A percentile compares a stretch with the other conserved stretches of the same genome.
These are phyloP conservation scores for Incumbomyces lentus DNA, from an alignment of 2,329 filamentous ascomycete genomes.

Conservation along the genomic window DNA sequence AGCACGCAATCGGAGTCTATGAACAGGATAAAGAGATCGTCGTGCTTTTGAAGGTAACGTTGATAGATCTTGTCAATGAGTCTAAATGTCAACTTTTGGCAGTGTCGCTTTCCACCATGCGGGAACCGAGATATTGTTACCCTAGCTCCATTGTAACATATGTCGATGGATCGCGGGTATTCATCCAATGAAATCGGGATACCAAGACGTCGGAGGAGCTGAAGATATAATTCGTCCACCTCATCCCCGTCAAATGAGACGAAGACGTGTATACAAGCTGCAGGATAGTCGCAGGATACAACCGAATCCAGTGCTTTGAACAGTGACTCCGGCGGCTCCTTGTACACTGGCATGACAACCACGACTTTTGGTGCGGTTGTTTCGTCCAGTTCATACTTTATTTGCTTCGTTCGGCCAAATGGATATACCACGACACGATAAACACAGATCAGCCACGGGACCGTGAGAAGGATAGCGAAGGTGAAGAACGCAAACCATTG, in stretches of 20 bases:
- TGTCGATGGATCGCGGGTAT: constrained; percentile 84
- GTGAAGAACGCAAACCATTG: constrained; percentile 97
- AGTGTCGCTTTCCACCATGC: constrained; percentile 87
- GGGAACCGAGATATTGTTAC: constrained; percentile 87
- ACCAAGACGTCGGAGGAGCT: constrained; percentile 73
- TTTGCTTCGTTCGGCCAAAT: constrained; percentile 67
- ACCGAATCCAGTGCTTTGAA: constrained; percentile 83
- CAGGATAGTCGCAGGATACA: constrained; percentile 86
- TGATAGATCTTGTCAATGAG: constrained; percentile 89
- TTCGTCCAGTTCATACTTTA: constrained; percentile 77
- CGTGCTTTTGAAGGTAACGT: constrained; percentile 74
- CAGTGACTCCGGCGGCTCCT: constrained; percentile 75
- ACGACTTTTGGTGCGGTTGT: constrained; percentile 83
- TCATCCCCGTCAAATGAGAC: constrained; percentile 87
- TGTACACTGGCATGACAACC: constrained; percentile 94
- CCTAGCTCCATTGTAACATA: constrained; percentile 69
- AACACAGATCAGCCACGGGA: constrained; percentile 88
- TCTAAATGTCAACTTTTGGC: constrained; percentile 85
- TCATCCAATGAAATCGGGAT: constrained; percentile 65
- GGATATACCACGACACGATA: constrained; percentile 84
- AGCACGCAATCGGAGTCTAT: constrained; percentile 96
- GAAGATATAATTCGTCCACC: constrained; percentile 79
- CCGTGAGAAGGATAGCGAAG: constrained; percentile 71
- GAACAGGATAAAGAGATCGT: constrained; percentile 90
- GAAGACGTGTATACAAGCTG: constrained; percentile 87